Base-by-base conservation (phyloP, 805 yeast genomes). In the Wickerhamomyces xylosicus region DNA sequence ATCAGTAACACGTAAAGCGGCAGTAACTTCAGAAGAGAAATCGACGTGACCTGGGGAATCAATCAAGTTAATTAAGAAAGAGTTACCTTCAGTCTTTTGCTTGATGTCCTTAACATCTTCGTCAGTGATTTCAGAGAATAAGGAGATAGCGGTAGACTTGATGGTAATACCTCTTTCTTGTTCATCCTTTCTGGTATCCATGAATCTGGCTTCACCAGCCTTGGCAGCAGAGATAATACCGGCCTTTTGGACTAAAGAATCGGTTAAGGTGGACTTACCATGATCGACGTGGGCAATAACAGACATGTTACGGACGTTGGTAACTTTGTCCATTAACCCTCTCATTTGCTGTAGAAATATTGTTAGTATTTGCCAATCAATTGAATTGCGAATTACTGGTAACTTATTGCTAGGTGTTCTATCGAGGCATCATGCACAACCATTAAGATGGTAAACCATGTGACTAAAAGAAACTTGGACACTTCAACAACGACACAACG, bases 21-120 rank as follows among this genome's bases (percentile, higher is more conserved):
- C 97, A 64, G 97, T 92, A 63, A 90, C 98, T 74, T 90, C 98
- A 57, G 97, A 92, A 50, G 97, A 87, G 89, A 90, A 90, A 76
- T 90, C 98, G 79, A 90, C 97, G 97, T 90, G 98, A 85, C 98
- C 98, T 73, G 98, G 98, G 58, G 98, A 92, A 72, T 90, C 98
- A 61, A 90, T 90, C 80, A 90, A 79, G 86, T 90, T 90, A 58
- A 90, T 80, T 74, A 90, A 83, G 81, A 90, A 90, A 67, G 81
- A 79, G 81, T 75, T 84, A 71, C 97, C 97, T 17, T 66, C 82
- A 17, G 69, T 67, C 41, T 61, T 79, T 76, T 92, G 97, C 69
- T 79, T 74, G 75, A 92, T 90, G 59, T 75, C 82, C 72, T 81
- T 77, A 70, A 86, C 87, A 62, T 86, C 95, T 40, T 84, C 95